These are phyloP conservation scores for Lagenaria siceraria DNA, from an alignment of 306 rosid species.

Conservation along the genomic window DNA sequence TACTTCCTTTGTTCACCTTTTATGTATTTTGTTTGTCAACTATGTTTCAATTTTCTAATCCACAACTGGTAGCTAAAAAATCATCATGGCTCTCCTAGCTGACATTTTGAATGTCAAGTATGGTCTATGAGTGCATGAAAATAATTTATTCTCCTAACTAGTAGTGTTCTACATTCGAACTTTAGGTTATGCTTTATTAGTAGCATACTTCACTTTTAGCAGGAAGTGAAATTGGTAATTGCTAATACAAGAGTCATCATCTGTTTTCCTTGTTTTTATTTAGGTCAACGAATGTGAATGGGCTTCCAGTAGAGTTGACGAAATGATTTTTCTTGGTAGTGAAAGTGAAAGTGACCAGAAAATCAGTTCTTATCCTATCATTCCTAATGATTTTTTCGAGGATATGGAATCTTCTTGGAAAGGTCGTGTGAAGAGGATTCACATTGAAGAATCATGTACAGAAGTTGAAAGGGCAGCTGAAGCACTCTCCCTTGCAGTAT, in stretches of 20 bases:
- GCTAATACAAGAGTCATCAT: background rate
- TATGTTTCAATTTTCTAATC: background rate
- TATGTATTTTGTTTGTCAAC: background rate
- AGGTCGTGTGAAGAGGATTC: constrained; percentile 74
- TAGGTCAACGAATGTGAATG: constrained; percentile 69
- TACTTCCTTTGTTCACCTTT: background rate
- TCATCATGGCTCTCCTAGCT: background rate
- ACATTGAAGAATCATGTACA: constrained; percentile 47
- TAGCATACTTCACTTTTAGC: background rate
- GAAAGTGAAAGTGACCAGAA: constrained; percentile 64
- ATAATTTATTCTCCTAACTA: background rate
- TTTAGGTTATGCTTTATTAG: background rate
- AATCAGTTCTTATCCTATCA: constrained; percentile 42
- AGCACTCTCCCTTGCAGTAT: constrained; percentile 65
- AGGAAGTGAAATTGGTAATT: background rate
- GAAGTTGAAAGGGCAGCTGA: constrained; percentile 67
- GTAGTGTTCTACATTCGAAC: background rate
- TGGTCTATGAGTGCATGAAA: background rate
- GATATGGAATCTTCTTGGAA: constrained; percentile 90
- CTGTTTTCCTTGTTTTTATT: constrained; percentile 7
- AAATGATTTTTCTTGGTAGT: constrained; percentile 51
- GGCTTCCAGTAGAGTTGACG: constrained; percentile 53
- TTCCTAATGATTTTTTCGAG: constrained; percentile 77
- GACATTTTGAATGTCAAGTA: background rate
- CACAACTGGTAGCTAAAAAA: background rate